Conservation (phyloP, 108 stramenopile species). For the Heterococcus sp. region DNA sequence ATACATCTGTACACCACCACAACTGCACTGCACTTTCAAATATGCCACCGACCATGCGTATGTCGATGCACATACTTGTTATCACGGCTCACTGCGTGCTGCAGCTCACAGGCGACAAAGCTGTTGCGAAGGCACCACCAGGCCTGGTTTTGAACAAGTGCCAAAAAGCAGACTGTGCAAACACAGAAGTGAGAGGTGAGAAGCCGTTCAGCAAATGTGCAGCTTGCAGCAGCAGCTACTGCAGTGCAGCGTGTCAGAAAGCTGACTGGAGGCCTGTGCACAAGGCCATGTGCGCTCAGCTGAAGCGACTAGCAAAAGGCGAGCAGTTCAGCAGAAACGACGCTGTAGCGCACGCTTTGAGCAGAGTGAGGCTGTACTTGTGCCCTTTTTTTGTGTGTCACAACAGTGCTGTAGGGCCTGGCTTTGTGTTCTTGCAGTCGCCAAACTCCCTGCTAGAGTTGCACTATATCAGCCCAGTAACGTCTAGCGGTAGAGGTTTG, state of each 20-base stretch:
- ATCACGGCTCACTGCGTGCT: not conserved
- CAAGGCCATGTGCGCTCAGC: conserved; percentile 41
- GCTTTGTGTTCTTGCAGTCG: conserved; percentile 42
- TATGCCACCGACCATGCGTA: not conserved
- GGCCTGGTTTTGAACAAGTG: conserved; percentile 26
- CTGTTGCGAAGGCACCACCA: conserved; percentile 30
- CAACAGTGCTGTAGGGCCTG: conserved; percentile 18
- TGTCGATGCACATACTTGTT: not conserved
- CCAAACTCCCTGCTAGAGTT: conserved; percentile 41
- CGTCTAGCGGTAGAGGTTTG: conserved; percentile 22
- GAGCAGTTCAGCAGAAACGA: conserved; percentile 10
- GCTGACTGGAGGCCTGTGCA: conserved; percentile 36
- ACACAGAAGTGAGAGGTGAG: conserved; percentile 9
- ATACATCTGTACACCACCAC: not conserved
- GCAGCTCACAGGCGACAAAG: conserved; percentile 37
- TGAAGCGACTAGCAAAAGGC: conserved; percentile 4
- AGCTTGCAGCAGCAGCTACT: conserved; percentile 26
- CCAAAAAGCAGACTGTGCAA: conserved; percentile 8
- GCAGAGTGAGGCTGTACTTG: conserved; percentile 28
- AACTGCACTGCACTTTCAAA: not conserved
- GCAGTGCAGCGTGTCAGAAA: conserved; percentile 30
- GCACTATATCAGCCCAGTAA: conserved; percentile 28
- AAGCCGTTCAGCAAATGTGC: conserved; percentile 15
- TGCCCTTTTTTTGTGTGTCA: conserved; percentile 42
- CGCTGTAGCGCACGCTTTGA: conserved; percentile 20